These are phyloP conservation scores for Coemansia sp. DNA, from an alignment of 192 early-diverging fungal species.

Conservation along the genomic window DNA sequence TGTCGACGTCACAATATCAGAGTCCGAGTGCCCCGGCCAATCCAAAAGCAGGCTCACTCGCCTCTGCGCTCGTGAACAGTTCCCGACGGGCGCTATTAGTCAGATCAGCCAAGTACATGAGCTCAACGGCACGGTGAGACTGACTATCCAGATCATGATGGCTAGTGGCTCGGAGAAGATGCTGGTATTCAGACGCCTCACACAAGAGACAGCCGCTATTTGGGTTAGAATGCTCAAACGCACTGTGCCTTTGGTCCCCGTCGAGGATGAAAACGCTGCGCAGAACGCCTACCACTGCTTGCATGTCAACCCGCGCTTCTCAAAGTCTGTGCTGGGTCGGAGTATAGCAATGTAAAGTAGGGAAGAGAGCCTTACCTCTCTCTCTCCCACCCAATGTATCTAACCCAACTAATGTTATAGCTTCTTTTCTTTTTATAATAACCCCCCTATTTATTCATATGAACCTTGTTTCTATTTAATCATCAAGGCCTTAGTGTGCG, in stretches of 20 bases:
- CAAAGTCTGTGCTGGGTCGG: conserved; percentile 15
- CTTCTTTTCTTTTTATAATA: background rate
- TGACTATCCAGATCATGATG: conserved; percentile 32
- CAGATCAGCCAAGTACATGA: conserved; percentile 35
- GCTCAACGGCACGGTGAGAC: conserved; percentile 23
- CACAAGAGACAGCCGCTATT: conserved; percentile 26
- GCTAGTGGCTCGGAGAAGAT: conserved; percentile 11
- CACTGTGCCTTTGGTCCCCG: conserved; percentile 21
- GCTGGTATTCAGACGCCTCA: conserved; percentile 24
- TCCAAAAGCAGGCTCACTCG: conserved; percentile 5
- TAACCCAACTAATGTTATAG: background rate
- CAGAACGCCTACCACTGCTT: conserved; percentile 27
- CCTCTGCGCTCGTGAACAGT: conserved; percentile 21
- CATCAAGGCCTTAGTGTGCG: background rate
- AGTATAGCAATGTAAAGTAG: background rate
- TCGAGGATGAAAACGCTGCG: conserved; percentile 15
- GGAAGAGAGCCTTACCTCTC: background rate
- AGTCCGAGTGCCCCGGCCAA: background rate
- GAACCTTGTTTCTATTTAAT: background rate
- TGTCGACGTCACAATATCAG: conserved; percentile 8
- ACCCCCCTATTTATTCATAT: background rate
- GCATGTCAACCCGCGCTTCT: conserved; percentile 37
- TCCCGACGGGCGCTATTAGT: conserved; percentile 25
- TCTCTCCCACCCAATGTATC: background rate
- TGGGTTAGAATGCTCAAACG: conserved; percentile 45